Base-by-base conservation (phyloP, 192 early-diverging fungal species). In the Rhizoclosmatium globosum region DNA sequence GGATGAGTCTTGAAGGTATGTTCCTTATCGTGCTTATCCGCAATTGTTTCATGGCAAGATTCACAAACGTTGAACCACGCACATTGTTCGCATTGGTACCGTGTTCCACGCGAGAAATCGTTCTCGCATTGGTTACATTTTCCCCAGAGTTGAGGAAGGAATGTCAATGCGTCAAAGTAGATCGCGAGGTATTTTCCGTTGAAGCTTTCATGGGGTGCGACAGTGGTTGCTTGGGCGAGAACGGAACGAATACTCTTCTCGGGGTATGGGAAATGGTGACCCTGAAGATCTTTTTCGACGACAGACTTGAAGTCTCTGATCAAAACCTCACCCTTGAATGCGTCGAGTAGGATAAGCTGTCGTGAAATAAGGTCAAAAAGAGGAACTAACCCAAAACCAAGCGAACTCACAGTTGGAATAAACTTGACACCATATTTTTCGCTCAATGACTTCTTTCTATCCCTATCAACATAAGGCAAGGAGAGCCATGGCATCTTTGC, bases 121-220 rank as follows among this genome's bases (percentile, higher is more conserved):
- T 48, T 48, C 3, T 48, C 47, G 17, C 69, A 45, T 45, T 7
- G 47, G 23, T 21, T 13, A 15, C 69, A 71, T 38, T 57, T 48
- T 31, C 69, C 69, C 69, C 69, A 71, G 31, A 74, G 13, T 17
- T 74, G n/a, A 44, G 72, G 60, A 6, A 13, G 6, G 21, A 64
- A 74, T 1, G 57, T 44, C 2, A 58, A 11, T 23, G 72, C 57
- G 41, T 74, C 72, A 61, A 74, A 61, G 59, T 74, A 74, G 2
- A 74, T 3, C 13, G 72, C 72, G 59, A 74, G 11, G 6, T 56
- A 61, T 38, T 74, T 62, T 4, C 58, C 72, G 3, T 43, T 44
- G 44, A 62, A 46, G 39, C 11, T 2, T 3, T 23, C 9, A 0
- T 62, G 57, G 7, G 59, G 43, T 4, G 41, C 39, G 41, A 46